Evolutionary conservation across 768 basidiomycete species (phyloP), one percentile per base, ranked within the genome.

Genomic region (Amyloporia xantha): DNA sequence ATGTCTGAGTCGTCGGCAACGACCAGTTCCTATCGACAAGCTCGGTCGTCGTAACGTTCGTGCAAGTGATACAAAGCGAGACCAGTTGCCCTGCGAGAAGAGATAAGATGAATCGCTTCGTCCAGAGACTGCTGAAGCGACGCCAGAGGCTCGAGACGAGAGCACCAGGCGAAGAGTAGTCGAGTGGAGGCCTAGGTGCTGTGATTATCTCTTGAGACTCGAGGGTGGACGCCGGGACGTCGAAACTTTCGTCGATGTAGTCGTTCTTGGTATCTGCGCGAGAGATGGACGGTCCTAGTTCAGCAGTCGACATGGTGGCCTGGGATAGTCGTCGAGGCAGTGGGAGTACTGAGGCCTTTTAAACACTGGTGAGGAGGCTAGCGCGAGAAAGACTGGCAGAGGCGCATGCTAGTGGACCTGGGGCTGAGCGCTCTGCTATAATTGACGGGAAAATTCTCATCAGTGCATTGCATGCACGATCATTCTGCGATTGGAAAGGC

Each of bases 11-110:
- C 3, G 87, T 86, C 5, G 90, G 80, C 41, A 90, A 62, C 12
- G 74, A 67, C 83, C 88, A 91, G 59, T 81, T 79, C 46, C 86
- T 69, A 27, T 47, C 66, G 9, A 81, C 76, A 28, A 92, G 72
- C 62, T 91, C 87, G 19, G 86, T 85, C 4, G 91, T 92, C 28
- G 86, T 86, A 23, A 91, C 84, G 59, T 84, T 92, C 46, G 90
- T 93, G 64, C 85, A 87, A 12, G 89, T 91, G 48, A 93, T 92
- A 63, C 91, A 92, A 44, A 92, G 62, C 44, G 90, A 91, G 26
- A 91, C 82, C 24, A 91, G 63, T 63, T 93, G 90, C 11, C 90
- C 91, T 3, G 85, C 81, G 24, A 91, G 46, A 28, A 92, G 62
- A 20, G 84, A 77, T 26, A 86, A 69, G 7, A 78, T 62, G 64